Conservation (phyloP, 257 asterid genomes). For the Jaltomata sinuosa region DNA sequence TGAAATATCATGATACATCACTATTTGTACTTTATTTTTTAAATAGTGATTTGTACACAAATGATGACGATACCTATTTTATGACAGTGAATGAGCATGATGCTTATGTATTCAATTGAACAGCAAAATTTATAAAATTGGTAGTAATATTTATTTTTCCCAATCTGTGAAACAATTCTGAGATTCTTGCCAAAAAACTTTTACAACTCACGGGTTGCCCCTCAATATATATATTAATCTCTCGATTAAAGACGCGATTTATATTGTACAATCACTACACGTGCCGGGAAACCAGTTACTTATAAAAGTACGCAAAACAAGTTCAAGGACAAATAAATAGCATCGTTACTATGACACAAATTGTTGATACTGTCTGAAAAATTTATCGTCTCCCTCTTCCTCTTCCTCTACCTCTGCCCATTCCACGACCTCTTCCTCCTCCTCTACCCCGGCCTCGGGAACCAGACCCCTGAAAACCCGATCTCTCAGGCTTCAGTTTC, state of each 20-base stretch:
- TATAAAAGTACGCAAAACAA: background rate
- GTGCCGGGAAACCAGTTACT: background rate
- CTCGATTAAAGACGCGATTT: background rate
- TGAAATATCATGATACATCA: no score
- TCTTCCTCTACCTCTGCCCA: conserved; percentile 24
- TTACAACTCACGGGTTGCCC: no score
- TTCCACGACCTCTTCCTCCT: conserved; percentile 26
- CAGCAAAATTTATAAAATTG: no score
- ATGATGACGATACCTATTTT: no score
- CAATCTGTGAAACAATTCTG: no score
- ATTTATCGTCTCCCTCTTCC: conserved; percentile 17
- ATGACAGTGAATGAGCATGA: no score
- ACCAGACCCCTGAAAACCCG: conserved; percentile 39
- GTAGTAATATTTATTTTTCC: no score
- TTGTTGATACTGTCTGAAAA: background rate
- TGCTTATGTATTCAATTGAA: no score
- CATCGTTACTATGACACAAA: background rate
- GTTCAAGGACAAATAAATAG: background rate
- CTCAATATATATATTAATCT: no score
- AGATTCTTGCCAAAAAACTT: no score
- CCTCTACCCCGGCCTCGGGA: conserved; percentile 34
- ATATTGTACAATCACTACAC: background rate
- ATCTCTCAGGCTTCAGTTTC: conserved; percentile 39
- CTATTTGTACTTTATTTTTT: no score
- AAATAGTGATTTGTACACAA: no score